A percentile compares a stretch with the other conserved stretches of the same genome.
Evolutionary conservation across 148 eudicot species (phyloP).

Genomic region (Chenopodium album): DNA sequence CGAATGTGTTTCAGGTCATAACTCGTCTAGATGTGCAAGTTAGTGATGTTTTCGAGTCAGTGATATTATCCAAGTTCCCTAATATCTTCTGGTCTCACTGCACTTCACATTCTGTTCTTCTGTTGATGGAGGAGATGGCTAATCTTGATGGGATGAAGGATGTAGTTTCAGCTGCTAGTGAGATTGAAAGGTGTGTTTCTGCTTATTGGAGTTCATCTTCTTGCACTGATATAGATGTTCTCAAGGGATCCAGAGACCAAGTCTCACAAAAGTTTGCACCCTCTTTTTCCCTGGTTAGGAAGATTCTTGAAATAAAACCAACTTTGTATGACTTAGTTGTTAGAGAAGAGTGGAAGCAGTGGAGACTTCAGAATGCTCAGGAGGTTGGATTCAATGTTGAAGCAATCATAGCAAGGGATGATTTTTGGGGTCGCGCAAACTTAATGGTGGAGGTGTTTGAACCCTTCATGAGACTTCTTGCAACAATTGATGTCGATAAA

Average conservation of each 20-base stretch:
- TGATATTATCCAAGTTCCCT: constrained; percentile 36
- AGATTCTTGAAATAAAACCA: constrained; percentile 19
- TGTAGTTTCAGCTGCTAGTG: constrained; percentile 28
- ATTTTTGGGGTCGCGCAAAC: constrained; percentile 34
- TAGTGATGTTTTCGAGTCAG: constrained; percentile 40
- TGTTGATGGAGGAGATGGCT: constrained; percentile 43
- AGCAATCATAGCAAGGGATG: constrained; percentile 27
- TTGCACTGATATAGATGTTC: neutral
- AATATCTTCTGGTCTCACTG: constrained; percentile 52
- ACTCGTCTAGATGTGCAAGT: constrained; percentile 38
- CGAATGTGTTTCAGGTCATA: constrained; percentile 40
- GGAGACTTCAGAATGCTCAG: constrained; percentile 22
- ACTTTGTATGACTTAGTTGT: constrained; percentile 26
- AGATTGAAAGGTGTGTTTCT: constrained; percentile 32
- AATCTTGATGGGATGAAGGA: constrained; percentile 39
- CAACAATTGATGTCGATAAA: constrained; percentile 31
- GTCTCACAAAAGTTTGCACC: constrained; percentile 36
- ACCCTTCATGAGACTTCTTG: constrained; percentile 32
- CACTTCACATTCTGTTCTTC: constrained; percentile 38
- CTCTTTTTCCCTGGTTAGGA: constrained; percentile 30
- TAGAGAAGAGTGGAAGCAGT: constrained; percentile 44
- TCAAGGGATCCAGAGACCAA: constrained; percentile 17
- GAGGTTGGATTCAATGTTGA: constrained; percentile 23
- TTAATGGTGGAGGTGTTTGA: constrained; percentile 35
- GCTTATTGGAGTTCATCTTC: constrained; percentile 26